Conservation (phyloP, 164 flowering plant species). For the Kingdonia uniflora region DNA sequence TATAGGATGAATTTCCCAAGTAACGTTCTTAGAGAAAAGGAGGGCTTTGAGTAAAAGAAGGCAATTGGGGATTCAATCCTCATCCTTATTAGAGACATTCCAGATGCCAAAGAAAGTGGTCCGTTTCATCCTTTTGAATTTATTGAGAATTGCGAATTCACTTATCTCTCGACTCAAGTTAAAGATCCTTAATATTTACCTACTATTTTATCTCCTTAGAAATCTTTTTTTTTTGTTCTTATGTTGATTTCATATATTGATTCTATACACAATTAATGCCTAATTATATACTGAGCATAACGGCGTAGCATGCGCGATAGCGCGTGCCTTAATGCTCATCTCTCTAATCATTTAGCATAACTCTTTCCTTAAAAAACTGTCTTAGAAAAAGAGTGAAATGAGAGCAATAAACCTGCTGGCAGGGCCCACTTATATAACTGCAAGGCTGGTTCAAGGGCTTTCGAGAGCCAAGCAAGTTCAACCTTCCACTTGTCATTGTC, state of each 20-base stretch:
- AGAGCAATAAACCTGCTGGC: constrained; percentile 64
- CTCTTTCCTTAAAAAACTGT: neutral
- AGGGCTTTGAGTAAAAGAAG: constrained; percentile 98
- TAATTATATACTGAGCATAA: too few species aligned
- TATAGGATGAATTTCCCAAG: constrained; percentile 95
- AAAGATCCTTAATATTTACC: neutral
- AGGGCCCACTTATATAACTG: constrained; percentile 68
- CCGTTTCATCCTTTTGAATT: constrained; percentile 96
- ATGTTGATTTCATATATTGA: too few species aligned
- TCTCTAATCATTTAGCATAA: neutral
- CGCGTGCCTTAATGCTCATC: neutral
- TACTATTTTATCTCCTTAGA: too few species aligned
- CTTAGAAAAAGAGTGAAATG: neutral
- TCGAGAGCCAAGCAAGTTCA: constrained; percentile 83
- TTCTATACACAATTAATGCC: too few species aligned
- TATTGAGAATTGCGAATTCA: constrained; percentile 99
- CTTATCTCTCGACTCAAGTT: constrained; percentile 97
- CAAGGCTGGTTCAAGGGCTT: constrained; percentile 84
- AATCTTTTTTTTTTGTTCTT: too few species aligned
- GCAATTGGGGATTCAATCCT: constrained; percentile 96
- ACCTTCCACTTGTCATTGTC: constrained; percentile 46
- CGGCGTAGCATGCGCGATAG: too few species aligned
- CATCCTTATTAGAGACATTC: constrained; percentile 88
- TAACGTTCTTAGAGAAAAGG: constrained; percentile 95
- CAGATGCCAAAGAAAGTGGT: constrained; percentile 97